Conservation (phyloP, 495 filamentous ascomycete genomes). For the Cetradonia linearis region DNA sequence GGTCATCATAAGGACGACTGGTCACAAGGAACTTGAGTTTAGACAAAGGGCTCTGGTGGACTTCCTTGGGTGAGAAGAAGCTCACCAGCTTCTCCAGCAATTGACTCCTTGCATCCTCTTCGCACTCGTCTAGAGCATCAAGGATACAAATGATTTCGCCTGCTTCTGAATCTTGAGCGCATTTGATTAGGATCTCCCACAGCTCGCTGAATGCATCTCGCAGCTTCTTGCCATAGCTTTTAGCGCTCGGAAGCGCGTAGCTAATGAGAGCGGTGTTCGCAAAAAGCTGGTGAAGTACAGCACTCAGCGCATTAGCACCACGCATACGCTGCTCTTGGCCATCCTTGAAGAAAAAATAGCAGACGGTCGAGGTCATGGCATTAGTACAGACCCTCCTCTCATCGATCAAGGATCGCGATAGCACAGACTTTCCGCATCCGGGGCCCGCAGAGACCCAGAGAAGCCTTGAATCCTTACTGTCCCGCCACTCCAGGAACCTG, state of each 20-base stretch:
- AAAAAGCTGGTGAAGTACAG: constrained; percentile 38
- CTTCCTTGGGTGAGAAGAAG: constrained; percentile 22
- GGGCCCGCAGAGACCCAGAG: constrained; percentile 40
- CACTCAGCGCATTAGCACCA: constrained; percentile 30
- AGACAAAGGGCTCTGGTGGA: not conserved
- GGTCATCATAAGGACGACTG: constrained; percentile 34
- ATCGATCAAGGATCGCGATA: constrained; percentile 33
- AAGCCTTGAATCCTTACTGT: constrained; percentile 26
- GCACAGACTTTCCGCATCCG: constrained; percentile 40
- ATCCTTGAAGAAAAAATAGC: constrained; percentile 43
- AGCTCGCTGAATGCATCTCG: constrained; percentile 30
- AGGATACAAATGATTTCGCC: constrained; percentile 39
- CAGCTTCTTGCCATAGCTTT: constrained; percentile 30
- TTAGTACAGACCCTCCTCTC: constrained; percentile 24
- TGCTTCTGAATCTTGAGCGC: constrained; percentile 28
- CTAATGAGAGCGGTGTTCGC: constrained; percentile 24
- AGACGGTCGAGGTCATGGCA: constrained; percentile 28
- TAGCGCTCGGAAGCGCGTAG: constrained; percentile 26
- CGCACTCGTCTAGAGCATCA: constrained; percentile 38
- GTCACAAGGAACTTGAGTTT: constrained; percentile 36
- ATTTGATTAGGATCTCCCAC: constrained; percentile 34
- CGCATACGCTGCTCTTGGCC: constrained; percentile 29
- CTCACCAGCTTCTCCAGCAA: constrained; percentile 25
- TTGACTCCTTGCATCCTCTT: constrained; percentile 20
- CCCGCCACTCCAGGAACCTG: constrained; percentile 29